Base-by-base conservation (phyloP, 2,329 filamentous ascomycete species). In the Curvularia sp. region DNA sequence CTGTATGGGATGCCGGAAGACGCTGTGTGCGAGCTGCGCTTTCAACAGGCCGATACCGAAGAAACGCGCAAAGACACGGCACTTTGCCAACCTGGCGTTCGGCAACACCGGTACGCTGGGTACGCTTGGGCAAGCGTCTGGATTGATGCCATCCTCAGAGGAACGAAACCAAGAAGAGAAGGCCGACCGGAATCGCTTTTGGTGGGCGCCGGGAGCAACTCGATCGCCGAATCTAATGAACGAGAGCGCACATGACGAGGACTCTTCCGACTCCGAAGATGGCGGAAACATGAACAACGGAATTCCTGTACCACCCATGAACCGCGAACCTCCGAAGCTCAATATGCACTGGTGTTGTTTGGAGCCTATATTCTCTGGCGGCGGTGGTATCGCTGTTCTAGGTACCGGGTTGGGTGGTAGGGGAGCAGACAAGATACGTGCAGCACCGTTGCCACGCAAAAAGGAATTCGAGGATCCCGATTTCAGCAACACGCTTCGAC, bases 271-370 rank as follows among this genome's bases (percentile, higher is more conserved):
- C 47, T 75, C 73, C 1, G 74, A 77, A 57, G 76, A 76, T 53
- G 71, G 67, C 25, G 69, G 68, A 19, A 74, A 68, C n/a, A 57
- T 70, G 45, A 72, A 74, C 59, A 73, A 74, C 21, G 74, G 73
- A 18, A 73, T 78, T 39, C 76, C 73, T 32, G 68, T 72, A 32
- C 64, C 70, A 25, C 70, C 76, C 25, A 58, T 69, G 15, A 74
- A 71, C 30, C 64, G 73, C 9, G 67, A 78, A 46, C 80, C 81
- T 34, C 82, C 83, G 12, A 81, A 79, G 55, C 75, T 85, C 57
- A 84, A 82, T 54, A 84, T 86, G 70, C 80, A 82, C 61, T 87
- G 84, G 84, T 87, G 84, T 68, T 87, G 84, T 63, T 80, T 84
- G 3, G 84, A 86, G 63, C 84, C 84, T 15, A 81, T 85, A 49